Percentiles rank a stretch among this genome's conserved stretches.
These are phyloP conservation scores for Conticribra weissflogii DNA, from an alignment of 108 stramenopile species.

Conservation along the genomic window DNA sequence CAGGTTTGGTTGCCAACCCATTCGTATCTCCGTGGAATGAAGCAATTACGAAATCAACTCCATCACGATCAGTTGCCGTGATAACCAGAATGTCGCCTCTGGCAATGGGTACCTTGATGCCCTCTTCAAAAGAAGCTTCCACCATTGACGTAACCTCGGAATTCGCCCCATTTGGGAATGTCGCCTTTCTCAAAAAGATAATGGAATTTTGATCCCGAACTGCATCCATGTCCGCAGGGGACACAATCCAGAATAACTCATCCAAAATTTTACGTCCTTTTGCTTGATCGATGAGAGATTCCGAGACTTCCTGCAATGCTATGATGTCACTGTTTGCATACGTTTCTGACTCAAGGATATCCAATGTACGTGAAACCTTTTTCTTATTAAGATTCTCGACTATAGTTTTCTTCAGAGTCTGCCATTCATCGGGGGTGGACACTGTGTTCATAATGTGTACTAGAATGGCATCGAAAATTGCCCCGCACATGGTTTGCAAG, in stretches of 20 bases:
- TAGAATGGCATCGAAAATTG: conserved; percentile 92
- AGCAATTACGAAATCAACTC: conserved; percentile 52
- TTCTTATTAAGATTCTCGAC: conserved; percentile 90
- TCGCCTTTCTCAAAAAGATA: conserved; percentile 53
- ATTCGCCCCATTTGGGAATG: conserved; percentile 43
- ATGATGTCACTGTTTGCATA: conserved; percentile 90
- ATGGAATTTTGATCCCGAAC: conserved; percentile 79
- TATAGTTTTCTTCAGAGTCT: conserved; percentile 83
- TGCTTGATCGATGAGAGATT: conserved; percentile 81
- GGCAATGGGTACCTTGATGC: conserved; percentile 61
- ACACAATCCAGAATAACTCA: conserved; percentile 50
- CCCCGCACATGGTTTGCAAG: conserved; percentile 89
- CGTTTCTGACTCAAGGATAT: conserved; percentile 71
- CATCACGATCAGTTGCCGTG: conserved; percentile 43
- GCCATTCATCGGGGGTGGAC: conserved; percentile 75
- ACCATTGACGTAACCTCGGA: conserved; percentile 56
- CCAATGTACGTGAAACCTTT: conserved; percentile 85
- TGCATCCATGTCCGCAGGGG: conserved; percentile 55
- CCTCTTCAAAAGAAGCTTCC: conserved; percentile 46
- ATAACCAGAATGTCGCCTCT: conserved; percentile 69
- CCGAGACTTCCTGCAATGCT: conserved; percentile 92
- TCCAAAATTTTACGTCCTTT: conserved; percentile 38
- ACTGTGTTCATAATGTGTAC: conserved; percentile 96
- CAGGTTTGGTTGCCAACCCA: conserved; percentile 73
- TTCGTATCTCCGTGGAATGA: conserved; percentile 79